Conservation (phyloP, 805 yeast genomes). For the Metschnikowia borealis region DNA sequence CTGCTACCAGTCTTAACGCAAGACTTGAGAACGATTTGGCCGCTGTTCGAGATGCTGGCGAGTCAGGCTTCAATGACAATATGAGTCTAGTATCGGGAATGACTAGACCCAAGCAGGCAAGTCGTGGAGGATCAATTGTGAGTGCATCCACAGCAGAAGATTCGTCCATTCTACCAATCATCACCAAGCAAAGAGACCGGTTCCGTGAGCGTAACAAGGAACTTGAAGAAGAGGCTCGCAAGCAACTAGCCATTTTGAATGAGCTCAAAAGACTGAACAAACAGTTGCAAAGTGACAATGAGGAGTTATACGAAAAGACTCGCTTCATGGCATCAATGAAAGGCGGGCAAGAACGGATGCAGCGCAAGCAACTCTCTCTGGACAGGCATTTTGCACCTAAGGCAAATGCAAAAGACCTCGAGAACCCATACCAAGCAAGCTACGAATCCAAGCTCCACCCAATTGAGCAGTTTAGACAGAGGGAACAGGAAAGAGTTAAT, state of each 20-base stretch:
- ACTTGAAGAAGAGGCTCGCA: constrained; percentile 75
- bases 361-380: constrained; percentile 14
- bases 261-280: constrained; percentile 65
- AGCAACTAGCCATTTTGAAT: constrained; percentile 47
- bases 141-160: constrained; percentile 35
- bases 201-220: constrained; percentile 80
- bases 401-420: constrained; percentile 42
- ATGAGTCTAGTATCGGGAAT: constrained; percentile 66
- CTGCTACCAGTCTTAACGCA: constrained; percentile 45
- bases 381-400: constrained; percentile 22
- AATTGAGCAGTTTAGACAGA: constrained; percentile 71
- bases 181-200: constrained; percentile 93
- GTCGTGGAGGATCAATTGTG: constrained; percentile 28
- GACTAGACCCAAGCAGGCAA: constrained; percentile 25
- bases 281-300: constrained; percentile 66
- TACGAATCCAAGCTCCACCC: constrained; percentile 83
- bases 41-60: constrained; percentile 44
- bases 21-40: constrained; percentile 74
- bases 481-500: constrained; percentile 71
- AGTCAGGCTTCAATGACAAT: constrained; percentile 48
- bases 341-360: constrained; percentile 6
- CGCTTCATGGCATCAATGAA: constrained; percentile 59
- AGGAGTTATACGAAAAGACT: constrained; percentile 73
- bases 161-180: constrained; percentile 67
- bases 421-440: constrained; percentile 52